Conservation (phyloP, 208 protist species). For the Leptomonas pyrrhocoris region DNA sequence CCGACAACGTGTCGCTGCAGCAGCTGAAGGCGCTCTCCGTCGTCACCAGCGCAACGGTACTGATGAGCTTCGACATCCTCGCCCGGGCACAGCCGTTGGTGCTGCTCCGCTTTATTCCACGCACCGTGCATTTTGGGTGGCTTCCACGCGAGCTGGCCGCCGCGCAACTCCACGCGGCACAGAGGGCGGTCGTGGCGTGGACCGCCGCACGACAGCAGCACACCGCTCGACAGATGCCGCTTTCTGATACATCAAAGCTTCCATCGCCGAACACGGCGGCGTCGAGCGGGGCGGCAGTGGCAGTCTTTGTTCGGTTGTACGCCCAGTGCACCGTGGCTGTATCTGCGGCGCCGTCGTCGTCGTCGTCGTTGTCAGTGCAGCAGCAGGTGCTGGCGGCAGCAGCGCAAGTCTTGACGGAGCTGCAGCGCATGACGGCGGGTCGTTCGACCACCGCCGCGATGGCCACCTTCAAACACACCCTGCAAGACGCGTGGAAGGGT, state of each 20-base stretch:
- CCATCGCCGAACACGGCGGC: background rate
- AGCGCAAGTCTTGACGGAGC: slow-evolving; percentile 20
- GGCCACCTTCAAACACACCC: slow-evolving; percentile 19
- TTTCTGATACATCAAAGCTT: background rate
- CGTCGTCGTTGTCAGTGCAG: background rate
- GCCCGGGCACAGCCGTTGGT: slow-evolving; percentile 26
- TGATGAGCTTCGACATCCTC: slow-evolving; percentile 18
- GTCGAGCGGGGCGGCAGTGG: slow-evolving; percentile 9
- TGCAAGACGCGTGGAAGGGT: slow-evolving; percentile 15
- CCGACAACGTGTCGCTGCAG: background rate
- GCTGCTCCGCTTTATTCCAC: slow-evolving; percentile 21
- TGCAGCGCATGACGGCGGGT: slow-evolving; percentile 17
- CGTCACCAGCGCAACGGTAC: slow-evolving; percentile 19
- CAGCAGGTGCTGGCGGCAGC: slow-evolving; percentile 19
- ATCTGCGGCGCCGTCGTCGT: background rate
- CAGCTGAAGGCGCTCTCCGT: slow-evolving; percentile 21
- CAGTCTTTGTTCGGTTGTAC: slow-evolving; percentile 5
- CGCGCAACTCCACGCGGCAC: slow-evolving; percentile 15
- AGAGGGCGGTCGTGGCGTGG: slow-evolving; percentile 19
- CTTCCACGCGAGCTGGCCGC: slow-evolving; percentile 20
- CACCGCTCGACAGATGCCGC: background rate
- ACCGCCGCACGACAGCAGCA: background rate
- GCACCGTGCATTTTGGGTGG: slow-evolving; percentile 21
- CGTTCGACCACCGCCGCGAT: slow-evolving; percentile 30
- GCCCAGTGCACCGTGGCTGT: background rate